Evolutionary conservation across 2,329 filamentous ascomycete genomes (phyloP).

Genomic region (Nectriaceae sp.): DNA sequence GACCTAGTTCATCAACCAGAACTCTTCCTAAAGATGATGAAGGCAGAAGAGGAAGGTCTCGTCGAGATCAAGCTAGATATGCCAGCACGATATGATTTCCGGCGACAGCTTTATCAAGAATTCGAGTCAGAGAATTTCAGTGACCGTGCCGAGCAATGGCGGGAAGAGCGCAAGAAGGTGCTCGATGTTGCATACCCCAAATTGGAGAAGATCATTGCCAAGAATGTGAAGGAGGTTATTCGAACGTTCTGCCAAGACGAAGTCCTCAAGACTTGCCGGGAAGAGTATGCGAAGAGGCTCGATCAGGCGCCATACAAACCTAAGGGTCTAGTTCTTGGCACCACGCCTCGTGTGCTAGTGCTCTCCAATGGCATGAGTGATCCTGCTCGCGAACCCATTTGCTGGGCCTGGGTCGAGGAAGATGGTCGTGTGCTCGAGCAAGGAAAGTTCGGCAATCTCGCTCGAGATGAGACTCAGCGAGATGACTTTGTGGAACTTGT

Average conservation of each 20-base stretch:
- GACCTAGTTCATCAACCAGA: conserved; percentile 84
- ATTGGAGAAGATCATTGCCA: conserved; percentile 80
- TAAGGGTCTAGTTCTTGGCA: conserved; percentile 87
- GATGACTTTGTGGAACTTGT: conserved; percentile 78
- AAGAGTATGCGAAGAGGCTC: conserved; percentile 84
- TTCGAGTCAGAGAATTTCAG: conserved; percentile 96
- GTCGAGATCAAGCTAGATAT: conserved; percentile 82
- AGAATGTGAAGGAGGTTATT: conserved; percentile 92
- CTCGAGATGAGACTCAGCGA: conserved; percentile 65
- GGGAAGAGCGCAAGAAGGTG: conserved; percentile 81
- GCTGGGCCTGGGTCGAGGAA: conserved; percentile 92
- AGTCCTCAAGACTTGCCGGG: conserved; percentile 83
- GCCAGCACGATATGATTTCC: conserved; percentile 75
- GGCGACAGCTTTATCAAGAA: conserved; percentile 73
- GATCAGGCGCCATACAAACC: conserved; percentile 97
- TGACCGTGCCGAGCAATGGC: conserved; percentile 94
- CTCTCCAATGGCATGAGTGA: conserved; percentile 84
- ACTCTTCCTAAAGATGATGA: conserved; percentile 94
- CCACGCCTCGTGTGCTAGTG: conserved; percentile 81
- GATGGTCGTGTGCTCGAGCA: conserved; percentile 87
- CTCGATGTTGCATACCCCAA: conserved; percentile 80
- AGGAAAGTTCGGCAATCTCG: conserved; percentile 81
- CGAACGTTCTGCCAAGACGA: conserved; percentile 93
- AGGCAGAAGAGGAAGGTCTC: conserved; percentile 90
- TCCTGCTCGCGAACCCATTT: conserved; percentile 72